These are phyloP conservation scores for Botrytis squamosa DNA, from an alignment of 2,329 filamentous ascomycete genomes.

Conservation along the genomic window DNA sequence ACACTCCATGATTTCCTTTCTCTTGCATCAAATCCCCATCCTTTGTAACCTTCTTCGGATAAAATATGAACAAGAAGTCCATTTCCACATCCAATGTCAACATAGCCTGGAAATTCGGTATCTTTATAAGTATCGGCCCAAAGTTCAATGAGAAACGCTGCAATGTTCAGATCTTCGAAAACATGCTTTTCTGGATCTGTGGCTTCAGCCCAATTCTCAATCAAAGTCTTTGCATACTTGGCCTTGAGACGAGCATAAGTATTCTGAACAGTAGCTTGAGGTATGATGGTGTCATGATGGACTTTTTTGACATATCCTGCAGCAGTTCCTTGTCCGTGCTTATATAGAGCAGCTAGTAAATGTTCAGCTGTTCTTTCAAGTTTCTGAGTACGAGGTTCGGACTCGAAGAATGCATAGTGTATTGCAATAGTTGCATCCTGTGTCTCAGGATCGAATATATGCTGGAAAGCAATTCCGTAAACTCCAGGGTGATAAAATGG, in stretches of 20 bases:
- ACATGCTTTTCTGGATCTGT: constrained; percentile 91
- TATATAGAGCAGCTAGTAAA: constrained; percentile 66
- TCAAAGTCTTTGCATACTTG: constrained; percentile 70
- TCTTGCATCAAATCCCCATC: constrained; percentile 93
- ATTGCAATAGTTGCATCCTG: constrained; percentile 54
- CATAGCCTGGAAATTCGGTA: constrained; percentile 75
- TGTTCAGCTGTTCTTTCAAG: constrained; percentile 67
- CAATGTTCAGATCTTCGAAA: constrained; percentile 89
- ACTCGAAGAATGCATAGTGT: constrained; percentile 56
- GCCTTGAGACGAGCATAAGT: constrained; percentile 79
- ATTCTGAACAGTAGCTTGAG: constrained; percentile 75
- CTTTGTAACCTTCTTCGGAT: constrained; percentile 73
- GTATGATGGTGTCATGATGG: constrained; percentile 77
- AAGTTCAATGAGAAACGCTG: constrained; percentile 87
- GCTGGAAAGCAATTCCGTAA: constrained; percentile 70
- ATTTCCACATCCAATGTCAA: constrained; percentile 95
- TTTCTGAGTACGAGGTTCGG: constrained; percentile 43
- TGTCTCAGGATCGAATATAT: constrained; percentile 56
- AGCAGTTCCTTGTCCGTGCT: constrained; percentile 66
- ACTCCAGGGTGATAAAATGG: constrained; percentile 89
- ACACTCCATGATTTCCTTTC: constrained; percentile 78
- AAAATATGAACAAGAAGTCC: constrained; percentile 85
- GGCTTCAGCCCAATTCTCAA: constrained; percentile 76
- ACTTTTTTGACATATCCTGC: constrained; percentile 77
- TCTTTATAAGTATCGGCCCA: constrained; percentile 78